Evolutionary conservation across 495 filamentous ascomycete species (phyloP), one percentile per base, ranked within the genome.

Genomic region (Cercophora samala): DNA sequence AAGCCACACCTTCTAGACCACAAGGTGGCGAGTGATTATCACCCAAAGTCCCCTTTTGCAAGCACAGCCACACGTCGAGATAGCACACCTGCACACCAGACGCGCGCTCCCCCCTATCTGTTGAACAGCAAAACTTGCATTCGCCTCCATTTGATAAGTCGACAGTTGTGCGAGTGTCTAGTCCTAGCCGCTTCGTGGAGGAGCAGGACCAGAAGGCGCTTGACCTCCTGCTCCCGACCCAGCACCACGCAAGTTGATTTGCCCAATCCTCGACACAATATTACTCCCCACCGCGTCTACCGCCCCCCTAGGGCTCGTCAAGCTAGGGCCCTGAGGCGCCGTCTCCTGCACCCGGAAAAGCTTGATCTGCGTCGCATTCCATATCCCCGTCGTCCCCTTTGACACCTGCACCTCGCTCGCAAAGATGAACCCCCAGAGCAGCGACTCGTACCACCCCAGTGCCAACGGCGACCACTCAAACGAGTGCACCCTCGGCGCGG

Each of bases 401-500:
- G 89, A 84, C 3, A 96, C 89, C 58, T 93, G 86, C 87, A 97
- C 91, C 77, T 99, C 95, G 68, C 87, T 88, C 29, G 89, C 85
- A 78, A 97, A 99, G 69, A 97, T 88, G 77, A 97, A 93, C n/a
- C 92, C 88, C 95, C 95, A 99, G 6, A 99, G 85, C 21, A 98
- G 78, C 0, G 90, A 93, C 75, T 97, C 92, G 72, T 99, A 99
- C 95, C 95, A 99, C 59, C 96, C 95, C 51, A 99, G 84, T 0
- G 91, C 90, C 13, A 97, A 82, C 0, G 92, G 88, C 1, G 93
- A 94, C 95, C 95, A 99, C 78, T 96, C 92, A 76, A 99, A 99
- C 62, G 91, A 89, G 72, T 97, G 95, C 1, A 93, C 88, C 42
- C 91, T 86, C 58, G 90, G 81, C 0, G 91, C 84, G 1, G 89